phyloP scores from a whole-genome alignment of 306 rosid species.

The Notholithocarpus densiflorus region DNA sequence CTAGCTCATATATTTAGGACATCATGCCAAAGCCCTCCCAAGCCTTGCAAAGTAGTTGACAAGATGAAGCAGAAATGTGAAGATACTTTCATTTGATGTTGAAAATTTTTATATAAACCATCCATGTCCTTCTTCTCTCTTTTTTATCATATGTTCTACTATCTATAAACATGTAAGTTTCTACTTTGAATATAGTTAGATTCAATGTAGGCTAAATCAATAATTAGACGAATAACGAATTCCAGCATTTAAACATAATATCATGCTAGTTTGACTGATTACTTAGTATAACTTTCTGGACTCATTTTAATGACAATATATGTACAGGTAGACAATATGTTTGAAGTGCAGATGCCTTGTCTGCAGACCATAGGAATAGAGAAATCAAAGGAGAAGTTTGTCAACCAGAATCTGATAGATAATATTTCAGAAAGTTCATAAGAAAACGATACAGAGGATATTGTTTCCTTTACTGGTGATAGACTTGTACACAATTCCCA shows the following conservation, averaged over 20 bases:
- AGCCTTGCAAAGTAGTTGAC: background rate
- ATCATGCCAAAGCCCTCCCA: background rate
- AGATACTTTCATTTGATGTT: background rate
- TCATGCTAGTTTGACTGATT: background rate
- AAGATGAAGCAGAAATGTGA: background rate
- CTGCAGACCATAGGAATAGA: background rate
- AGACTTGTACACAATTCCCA: background rate
- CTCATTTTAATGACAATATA: background rate
- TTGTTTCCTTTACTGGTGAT: background rate
- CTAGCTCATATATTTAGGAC: background rate
- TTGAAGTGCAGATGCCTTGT: background rate
- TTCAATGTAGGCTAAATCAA: background rate
- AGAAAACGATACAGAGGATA: background rate
- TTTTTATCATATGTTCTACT: background rate
- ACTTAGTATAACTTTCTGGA: background rate
- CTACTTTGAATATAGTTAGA: background rate
- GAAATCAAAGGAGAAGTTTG: background rate
- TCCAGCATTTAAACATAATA: background rate
- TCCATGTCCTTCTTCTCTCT: background rate
- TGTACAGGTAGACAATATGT: background rate
- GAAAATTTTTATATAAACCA: background rate
- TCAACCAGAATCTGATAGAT: background rate
- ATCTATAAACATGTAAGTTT: background rate
- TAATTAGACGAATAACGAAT: background rate
- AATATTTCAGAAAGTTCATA: no score